These are phyloP conservation scores for Urostyla sp. DNA, from an alignment of 73 alveolate species.

Conservation along the genomic window DNA sequence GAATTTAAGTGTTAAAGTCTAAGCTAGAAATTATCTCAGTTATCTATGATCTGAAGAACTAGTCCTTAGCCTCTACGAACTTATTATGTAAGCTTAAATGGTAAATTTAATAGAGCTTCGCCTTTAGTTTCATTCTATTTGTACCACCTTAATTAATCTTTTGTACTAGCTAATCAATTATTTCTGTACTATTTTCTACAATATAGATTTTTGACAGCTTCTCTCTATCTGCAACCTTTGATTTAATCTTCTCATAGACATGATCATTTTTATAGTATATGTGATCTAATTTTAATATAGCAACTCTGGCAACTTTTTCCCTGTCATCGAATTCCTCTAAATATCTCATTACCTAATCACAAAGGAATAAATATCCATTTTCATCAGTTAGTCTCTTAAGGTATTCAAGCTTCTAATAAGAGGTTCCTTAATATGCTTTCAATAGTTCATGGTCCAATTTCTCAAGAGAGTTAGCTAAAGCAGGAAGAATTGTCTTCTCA, in stretches of 20 bases:
- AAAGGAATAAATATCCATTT: constrained; percentile 23
- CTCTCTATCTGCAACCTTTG: not conserved
- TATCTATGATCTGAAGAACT: constrained; percentile 58
- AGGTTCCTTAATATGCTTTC: constrained; percentile 56
- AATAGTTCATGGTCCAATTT: constrained; percentile 58
- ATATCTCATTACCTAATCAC: constrained; percentile 27
- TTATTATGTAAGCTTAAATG: constrained; percentile 78
- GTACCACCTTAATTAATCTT: constrained; percentile 11
- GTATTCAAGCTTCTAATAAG: constrained; percentile 52
- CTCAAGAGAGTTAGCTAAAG: constrained; percentile 36
- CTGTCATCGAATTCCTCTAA: constrained; percentile 19
- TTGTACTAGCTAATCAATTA: not conserved
- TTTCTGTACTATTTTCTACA: not conserved
- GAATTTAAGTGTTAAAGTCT: constrained; percentile 73
- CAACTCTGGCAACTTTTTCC: constrained; percentile 57
- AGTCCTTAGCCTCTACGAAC: constrained; percentile 77
- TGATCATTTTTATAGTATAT: constrained; percentile 55
- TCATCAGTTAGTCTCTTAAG: constrained; percentile 66
- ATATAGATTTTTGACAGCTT: constrained; percentile 21
- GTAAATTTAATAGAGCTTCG: constrained; percentile 55
- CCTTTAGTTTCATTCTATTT: constrained; percentile 42
- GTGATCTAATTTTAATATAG: constrained; percentile 59
- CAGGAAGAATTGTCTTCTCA: constrained; percentile 45
- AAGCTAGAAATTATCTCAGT: constrained; percentile 45
- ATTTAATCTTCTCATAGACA: constrained; percentile 16